Evolutionary conservation across 345 rosid species (phyloP).

Genomic region (Ricinus communis): DNA sequence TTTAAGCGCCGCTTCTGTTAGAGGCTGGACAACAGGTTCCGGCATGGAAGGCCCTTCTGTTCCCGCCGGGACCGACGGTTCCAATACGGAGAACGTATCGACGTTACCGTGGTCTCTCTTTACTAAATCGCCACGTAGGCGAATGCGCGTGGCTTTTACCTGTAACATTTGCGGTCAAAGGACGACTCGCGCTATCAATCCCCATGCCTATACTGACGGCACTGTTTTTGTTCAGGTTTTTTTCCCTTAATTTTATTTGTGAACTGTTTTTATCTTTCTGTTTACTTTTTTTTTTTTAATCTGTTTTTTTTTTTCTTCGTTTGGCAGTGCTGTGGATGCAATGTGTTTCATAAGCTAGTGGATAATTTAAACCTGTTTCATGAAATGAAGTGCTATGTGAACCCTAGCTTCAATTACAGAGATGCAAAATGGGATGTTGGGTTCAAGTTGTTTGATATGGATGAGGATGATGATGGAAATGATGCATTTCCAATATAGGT

Average conservation of each 20-base stretch:
- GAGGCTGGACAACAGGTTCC: conserved; percentile 94
- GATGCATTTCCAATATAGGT: conserved; percentile 43
- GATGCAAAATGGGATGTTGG: conserved; percentile 56
- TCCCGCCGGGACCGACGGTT: conserved; percentile 51
- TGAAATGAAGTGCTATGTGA: conserved; percentile 81
- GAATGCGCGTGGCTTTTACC: conserved; percentile 94
- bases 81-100: conserved; percentile 52
- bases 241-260: background rate
- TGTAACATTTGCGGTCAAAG: conserved; percentile 89
- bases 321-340: conserved; percentile 87
- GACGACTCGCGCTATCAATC: conserved; percentile 87
- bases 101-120: conserved; percentile 92
- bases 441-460: conserved; percentile 58
- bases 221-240: conserved; percentile 90
- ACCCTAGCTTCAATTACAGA: conserved; percentile 56
- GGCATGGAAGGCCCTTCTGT: conserved; percentile 91
- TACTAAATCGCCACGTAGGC: conserved; percentile 86
- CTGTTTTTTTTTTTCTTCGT: background rate
- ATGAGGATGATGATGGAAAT: conserved; percentile 36
- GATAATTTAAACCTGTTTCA: conserved; percentile 91
- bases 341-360: conserved; percentile 88
- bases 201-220: conserved; percentile 90
- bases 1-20: conserved; percentile 69
- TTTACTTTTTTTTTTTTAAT: background rate
- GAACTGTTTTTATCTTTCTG: background rate